These are phyloP conservation scores for Fraxinus xanthoxyloides DNA, from an alignment of 305 asterid species.

Conservation along the genomic window DNA sequence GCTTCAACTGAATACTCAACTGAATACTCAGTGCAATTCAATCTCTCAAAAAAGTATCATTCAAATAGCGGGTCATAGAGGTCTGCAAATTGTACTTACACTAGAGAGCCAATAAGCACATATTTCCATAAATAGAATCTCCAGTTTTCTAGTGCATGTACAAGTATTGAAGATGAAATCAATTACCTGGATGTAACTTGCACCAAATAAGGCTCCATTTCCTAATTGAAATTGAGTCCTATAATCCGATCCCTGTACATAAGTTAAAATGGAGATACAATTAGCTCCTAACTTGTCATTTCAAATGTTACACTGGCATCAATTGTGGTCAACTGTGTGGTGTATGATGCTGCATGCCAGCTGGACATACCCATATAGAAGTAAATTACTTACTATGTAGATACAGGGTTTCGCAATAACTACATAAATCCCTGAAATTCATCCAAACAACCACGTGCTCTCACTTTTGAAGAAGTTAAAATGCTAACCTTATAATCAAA, in stretches of 20 bases:
- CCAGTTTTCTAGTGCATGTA: conserved; percentile 5
- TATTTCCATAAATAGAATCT: not conserved
- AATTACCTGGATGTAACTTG: conserved; percentile 85
- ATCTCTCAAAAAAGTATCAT: not conserved
- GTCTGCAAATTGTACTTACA: not conserved
- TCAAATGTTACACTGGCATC: conserved; percentile 9
- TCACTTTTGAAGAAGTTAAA: not conserved
- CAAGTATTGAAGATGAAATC: not conserved
- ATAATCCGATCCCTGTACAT: conserved; percentile 57
- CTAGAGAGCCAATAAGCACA: not conserved
- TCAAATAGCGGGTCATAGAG: not conserved
- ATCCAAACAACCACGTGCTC: conserved; percentile 7
- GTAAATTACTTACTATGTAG: not conserved
- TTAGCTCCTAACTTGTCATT: conserved; percentile 19
- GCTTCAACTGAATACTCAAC: not conserved
- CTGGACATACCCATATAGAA: not conserved
- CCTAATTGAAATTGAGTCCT: conserved; percentile 83
- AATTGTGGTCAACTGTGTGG: not conserved
- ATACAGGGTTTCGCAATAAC: not conserved
- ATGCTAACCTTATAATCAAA: conserved; percentile 84
- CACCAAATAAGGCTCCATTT: conserved; percentile 80
- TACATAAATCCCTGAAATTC: not conserved
- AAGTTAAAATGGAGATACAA: conserved; percentile 7
- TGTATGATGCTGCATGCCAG: not conserved
- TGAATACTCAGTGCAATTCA: not conserved